Conservation (phyloP, 129 eudicot species). For the Escallonia herrerae region DNA sequence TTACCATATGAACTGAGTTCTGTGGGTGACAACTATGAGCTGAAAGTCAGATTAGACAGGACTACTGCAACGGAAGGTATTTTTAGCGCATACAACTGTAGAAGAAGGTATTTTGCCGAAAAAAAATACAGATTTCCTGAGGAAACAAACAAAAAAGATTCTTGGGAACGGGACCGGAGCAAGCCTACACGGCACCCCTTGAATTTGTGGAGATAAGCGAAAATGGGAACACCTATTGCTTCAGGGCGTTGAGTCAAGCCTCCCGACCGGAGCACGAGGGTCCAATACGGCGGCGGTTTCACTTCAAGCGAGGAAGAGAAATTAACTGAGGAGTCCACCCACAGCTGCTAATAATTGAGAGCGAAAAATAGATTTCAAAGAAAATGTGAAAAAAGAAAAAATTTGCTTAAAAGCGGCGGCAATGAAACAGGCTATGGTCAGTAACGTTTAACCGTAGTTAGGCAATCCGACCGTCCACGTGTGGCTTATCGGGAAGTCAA, state of each 20-base stretch:
- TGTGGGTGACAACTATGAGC: not conserved
- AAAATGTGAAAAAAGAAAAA: no score
- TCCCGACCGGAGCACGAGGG: constrained; percentile 7
- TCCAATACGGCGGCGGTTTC: constrained; percentile 30
- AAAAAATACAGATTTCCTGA: not conserved
- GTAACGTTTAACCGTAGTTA: constrained; percentile 12
- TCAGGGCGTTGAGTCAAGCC: constrained; percentile 4
- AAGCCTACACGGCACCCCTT: constrained; percentile 2
- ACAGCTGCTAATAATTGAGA: not conserved
- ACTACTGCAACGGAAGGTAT: no score
- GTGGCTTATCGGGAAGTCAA: constrained; percentile 26
- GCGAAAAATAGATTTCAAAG: not conserved
- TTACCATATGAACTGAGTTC: not conserved
- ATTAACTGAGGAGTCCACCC: not conserved
- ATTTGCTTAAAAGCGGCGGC: constrained; percentile 35
- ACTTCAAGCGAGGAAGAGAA: not conserved
- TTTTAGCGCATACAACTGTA: not conserved
- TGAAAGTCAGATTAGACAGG: not conserved
- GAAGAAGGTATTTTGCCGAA: not conserved
- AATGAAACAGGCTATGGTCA: constrained; percentile 29
- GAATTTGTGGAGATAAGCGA: constrained; percentile 5
- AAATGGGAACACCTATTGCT: constrained; percentile 7
- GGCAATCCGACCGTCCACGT: constrained; percentile 43
- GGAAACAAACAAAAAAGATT: not conserved
- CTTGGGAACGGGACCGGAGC: not conserved